Conservation (phyloP, 352 stramenopile species). For the Phytophthora pluvialis region DNA sequence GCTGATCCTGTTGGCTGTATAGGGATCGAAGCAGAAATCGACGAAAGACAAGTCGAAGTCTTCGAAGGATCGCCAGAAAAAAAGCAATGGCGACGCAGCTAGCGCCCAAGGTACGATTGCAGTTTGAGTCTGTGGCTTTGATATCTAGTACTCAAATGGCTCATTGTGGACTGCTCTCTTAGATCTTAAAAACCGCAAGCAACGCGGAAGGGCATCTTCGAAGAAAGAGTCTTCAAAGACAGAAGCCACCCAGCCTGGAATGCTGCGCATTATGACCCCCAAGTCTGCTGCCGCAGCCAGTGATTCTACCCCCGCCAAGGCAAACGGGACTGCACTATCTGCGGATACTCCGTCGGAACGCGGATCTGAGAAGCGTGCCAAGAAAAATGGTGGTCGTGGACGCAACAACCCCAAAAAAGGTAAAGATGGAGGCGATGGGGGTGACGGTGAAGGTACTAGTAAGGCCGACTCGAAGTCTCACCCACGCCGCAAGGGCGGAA, state of each 20-base stretch:
- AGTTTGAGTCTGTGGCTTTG: background rate
- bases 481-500: slow-evolving; percentile 39
- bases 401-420: slow-evolving; percentile 46
- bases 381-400: slow-evolving; percentile 40
- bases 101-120: slow-evolving; percentile 25
- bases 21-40: slow-evolving; percentile 41
- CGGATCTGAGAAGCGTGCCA: slow-evolving; percentile 33
- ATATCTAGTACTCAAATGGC: background rate
- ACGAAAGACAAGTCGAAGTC: slow-evolving; percentile 50
- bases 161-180: background rate
- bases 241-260: slow-evolving; percentile 50
- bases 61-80: slow-evolving; percentile 45
- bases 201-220: slow-evolving; percentile 31
- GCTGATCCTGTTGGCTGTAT: background rate
- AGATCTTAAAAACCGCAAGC: slow-evolving; percentile 54
- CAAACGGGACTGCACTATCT: slow-evolving; percentile 18
- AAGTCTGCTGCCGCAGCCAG: slow-evolving; percentile 28
- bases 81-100: slow-evolving; percentile 24
- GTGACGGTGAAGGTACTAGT: slow-evolving; percentile 23
- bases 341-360: slow-evolving; percentile 16
- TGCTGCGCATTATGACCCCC: slow-evolving; percentile 62
- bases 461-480: slow-evolving; percentile 36
- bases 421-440: slow-evolving; percentile 35
- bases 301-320: slow-evolving; percentile 12
- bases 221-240: slow-evolving; percentile 44